phyloP scores from a whole-genome alignment of 495 filamentous ascomycete genomes.

The Neurospora africana region DNA sequence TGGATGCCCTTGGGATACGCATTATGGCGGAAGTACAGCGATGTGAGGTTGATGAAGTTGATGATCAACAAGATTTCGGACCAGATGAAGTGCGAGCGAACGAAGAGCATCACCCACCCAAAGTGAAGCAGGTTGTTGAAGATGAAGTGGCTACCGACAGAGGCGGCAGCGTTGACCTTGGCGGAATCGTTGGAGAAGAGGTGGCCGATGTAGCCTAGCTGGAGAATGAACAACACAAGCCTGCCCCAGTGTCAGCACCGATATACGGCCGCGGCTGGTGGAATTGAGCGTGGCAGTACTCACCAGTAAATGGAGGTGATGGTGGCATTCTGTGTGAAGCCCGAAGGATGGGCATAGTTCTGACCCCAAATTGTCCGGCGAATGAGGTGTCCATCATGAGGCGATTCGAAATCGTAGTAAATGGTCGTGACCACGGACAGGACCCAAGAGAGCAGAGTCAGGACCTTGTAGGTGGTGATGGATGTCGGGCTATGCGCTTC shows the following conservation, averaged over 20 bases:
- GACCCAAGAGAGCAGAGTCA: slow-evolving; percentile 62
- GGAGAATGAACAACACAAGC: slow-evolving; percentile 64
- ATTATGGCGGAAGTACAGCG: slow-evolving; percentile 69
- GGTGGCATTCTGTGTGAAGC: slow-evolving; percentile 62
- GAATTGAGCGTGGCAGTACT: slow-evolving; percentile 1
- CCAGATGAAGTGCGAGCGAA: slow-evolving; percentile 58
- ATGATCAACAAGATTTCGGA: slow-evolving; percentile 64
- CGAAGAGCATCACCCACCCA: slow-evolving; percentile 72
- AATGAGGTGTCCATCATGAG: slow-evolving; percentile 46
- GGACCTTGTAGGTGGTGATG: slow-evolving; percentile 48
- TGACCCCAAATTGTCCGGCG: slow-evolving; percentile 57
- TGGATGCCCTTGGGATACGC: slow-evolving; percentile 61
- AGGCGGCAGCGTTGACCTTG: slow-evolving; percentile 55
- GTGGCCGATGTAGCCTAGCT: slow-evolving; percentile 63
- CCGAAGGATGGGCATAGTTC: slow-evolving; percentile 51
- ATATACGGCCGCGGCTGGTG: not conserved
- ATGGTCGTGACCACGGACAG: slow-evolving; percentile 56
- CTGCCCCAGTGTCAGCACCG: slow-evolving; percentile 23
- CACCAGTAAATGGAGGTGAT: slow-evolving; percentile 74
- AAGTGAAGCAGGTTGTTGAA: slow-evolving; percentile 71
- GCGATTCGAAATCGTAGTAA: slow-evolving; percentile 56
- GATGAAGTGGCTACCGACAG: slow-evolving; percentile 76
- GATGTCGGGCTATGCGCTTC: slow-evolving; percentile 46
- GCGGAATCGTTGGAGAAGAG: slow-evolving; percentile 57
- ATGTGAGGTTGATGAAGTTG: slow-evolving; percentile 68